Percentiles rank a stretch among this genome's conserved stretches.
Conservation (phyloP, 345 rosid genomes). For the Raphanus raphanistrum region DNA sequence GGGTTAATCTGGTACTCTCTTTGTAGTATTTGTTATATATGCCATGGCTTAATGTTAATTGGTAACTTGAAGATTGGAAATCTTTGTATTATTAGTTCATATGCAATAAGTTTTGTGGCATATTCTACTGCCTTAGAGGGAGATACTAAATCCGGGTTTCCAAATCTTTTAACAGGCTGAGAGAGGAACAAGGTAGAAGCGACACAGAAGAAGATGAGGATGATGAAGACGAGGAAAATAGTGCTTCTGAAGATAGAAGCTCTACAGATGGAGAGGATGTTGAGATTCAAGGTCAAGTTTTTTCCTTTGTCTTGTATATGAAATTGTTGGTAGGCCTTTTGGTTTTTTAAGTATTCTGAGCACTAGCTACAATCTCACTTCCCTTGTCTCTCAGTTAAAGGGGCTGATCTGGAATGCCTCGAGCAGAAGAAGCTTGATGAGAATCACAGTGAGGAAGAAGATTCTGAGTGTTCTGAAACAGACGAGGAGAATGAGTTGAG, state of each 20-base stretch:
- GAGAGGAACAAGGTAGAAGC: conserved; percentile 57
- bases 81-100: too few relatives aligned
- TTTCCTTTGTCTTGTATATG: too few relatives aligned
- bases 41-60: too few relatives aligned
- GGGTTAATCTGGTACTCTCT: too few relatives aligned
- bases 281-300: too few relatives aligned
- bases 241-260: not conserved
- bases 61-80: too few relatives aligned
- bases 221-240: conserved; percentile 34
- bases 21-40: too few relatives aligned
- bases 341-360: too few relatives aligned
- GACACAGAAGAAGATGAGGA: conserved; percentile 56
- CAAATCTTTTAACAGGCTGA: conserved; percentile 41
- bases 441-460: conserved; percentile 46
- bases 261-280: too few relatives aligned
- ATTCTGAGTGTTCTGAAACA: conserved; percentile 39
- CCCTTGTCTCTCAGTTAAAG: conserved; percentile 32
- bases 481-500: conserved; percentile 48
- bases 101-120: too few relatives aligned
- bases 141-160: not conserved
- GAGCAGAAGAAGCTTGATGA: conserved; percentile 34
- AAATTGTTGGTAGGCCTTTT: too few relatives aligned
- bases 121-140: too few relatives aligned
- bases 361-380: not conserved
- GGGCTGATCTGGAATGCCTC: conserved; percentile 34